Evolutionary conservation across 2,329 filamentous ascomycete genomes (phyloP).

Genomic region (Zymoseptoria pseudotritici): DNA sequence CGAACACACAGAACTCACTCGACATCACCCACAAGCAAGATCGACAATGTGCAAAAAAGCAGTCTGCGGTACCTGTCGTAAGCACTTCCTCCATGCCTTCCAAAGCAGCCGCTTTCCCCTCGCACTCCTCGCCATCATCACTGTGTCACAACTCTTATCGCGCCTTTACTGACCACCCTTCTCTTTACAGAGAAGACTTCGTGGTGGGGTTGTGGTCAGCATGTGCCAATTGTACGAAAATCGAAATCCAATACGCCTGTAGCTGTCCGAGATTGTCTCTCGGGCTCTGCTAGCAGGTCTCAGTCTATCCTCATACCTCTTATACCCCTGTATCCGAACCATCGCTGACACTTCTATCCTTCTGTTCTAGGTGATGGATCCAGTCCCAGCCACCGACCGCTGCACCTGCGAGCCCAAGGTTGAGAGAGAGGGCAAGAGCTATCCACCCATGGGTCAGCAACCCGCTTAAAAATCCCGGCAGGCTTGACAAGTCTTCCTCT

Average conservation of each 20-base stretch:
- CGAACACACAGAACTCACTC: background rate
- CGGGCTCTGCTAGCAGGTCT: background rate
- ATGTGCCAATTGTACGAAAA: conserved; percentile 44
- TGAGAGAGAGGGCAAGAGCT: conserved; percentile 52
- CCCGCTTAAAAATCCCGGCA: conserved; percentile 6
- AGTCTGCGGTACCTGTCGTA: conserved; percentile 57
- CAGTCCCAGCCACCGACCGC: conserved; percentile 50
- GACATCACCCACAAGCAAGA: background rate
- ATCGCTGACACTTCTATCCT: background rate
- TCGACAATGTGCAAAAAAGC: conserved; percentile 58
- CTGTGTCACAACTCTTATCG: background rate
- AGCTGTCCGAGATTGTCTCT: background rate
- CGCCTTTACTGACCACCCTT: background rate
- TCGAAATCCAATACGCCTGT: background rate
- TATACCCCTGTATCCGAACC: background rate
- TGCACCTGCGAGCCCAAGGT: conserved; percentile 61
- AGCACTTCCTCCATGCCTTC: conserved; percentile 24
- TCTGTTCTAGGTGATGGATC: conserved; percentile 45
- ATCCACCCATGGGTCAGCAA: conserved; percentile 53
- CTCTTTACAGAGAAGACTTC: conserved; percentile 24
- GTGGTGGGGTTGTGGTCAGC: conserved; percentile 30
- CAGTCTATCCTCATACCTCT: background rate
- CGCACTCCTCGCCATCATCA: conserved; percentile 1
- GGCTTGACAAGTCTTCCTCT: background rate
- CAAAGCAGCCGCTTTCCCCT: background rate